Base-by-base conservation (phyloP, 2,329 filamentous ascomycete genomes). In the Cercospora brassicicola region DNA sequence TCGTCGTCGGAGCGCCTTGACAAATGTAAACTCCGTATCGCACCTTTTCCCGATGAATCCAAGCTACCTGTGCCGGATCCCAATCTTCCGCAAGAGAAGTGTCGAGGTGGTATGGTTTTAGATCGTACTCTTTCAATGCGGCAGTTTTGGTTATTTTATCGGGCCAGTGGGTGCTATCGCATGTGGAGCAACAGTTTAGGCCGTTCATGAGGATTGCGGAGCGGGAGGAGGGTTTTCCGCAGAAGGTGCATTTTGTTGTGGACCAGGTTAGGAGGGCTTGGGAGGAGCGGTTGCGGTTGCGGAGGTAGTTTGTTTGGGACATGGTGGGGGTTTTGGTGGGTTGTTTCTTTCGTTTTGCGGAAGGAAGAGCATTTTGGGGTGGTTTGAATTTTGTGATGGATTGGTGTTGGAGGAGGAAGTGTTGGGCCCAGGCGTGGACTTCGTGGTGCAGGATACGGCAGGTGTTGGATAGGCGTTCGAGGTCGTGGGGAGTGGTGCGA, bases 131-230 rank as follows among this genome's bases (percentile, higher is more conserved):
- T 11, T 68, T 69, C 30, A 69, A 72, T 2, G 76, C 76, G 13
- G 71, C 53, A 0, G 74, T 77, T 66, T 74, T 74, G 36, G 75
- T 77, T 31, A 77, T 76, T 64, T 74, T 77, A n/a, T 74, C 72
- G 3, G 72, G 68, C 75, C 76, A 78, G 15, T 78, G 59, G 48
- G 61, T 63, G 39, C 68, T 69, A 56, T 78, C 77, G 65, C 77
- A 78, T 0, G 26, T 28, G 2, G n/a, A 26, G 63, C 77, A 78
- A 68, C 76, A 77, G 10, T 67, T 61, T n/a, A 77, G 51, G 0
- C 75, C 73, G 48, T 74, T 78, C 57, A 74, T 71, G 18, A 78
- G 67, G 23, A 76, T 76, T 13, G 76, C 75, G 4, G 61, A 67
- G 2, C 76, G 69, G 3, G 18, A 7, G 28, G 70, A 72, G 10